Evolutionary conservation across 2,329 filamentous ascomycete genomes (phyloP), one percentile per base, ranked within the genome.

Genomic region (Nigrospora osmanthi): DNA sequence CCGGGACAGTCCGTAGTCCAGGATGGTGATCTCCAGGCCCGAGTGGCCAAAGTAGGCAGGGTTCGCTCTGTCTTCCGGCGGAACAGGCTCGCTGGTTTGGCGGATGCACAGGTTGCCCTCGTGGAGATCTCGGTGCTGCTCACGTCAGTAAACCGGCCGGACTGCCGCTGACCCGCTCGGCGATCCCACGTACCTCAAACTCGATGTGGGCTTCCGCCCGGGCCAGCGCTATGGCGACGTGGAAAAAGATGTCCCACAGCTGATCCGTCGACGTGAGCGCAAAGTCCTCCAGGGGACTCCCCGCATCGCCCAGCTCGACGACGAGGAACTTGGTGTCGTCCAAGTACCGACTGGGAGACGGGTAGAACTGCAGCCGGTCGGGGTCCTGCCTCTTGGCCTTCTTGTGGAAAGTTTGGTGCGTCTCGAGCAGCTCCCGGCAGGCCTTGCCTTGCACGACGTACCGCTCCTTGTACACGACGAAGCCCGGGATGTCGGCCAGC

Each of bases 1-100:
- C 15, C 80, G 71, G 1, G 80, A 84, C 13, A 84, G 67, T 0
- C 80, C 80, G 49, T 83, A 84, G 59, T 84, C 80, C 6, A 84
- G 65, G 35, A 84, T 78, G 0, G 80, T 83, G 39, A 83, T 75
- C 45, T 82, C 76, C 5, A 83, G 64, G 1, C 78, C 79, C 0
- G 80, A 83, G 51, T 69, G 75, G 28, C 79, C 79, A 58, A 80
- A 80, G 41, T 67, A 64, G 3, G 66, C 61, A 0, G 53, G 50
- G 3, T 61, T 56, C 13, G 54, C 54, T 37, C 60, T 52, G 4
- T 59, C 50, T 4, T 59, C 58, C 32, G 58, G 60, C 2, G 62
- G 53, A 10, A 55, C 55, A 0, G 68, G 54, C 3, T 66, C 53
- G 3, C 63, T 56, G 1, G 65, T 61, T 43, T 68, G 70, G 4